Evolutionary conservation across 179 eudicot species (phyloP).

Genomic region (Silene noctiflora): DNA sequence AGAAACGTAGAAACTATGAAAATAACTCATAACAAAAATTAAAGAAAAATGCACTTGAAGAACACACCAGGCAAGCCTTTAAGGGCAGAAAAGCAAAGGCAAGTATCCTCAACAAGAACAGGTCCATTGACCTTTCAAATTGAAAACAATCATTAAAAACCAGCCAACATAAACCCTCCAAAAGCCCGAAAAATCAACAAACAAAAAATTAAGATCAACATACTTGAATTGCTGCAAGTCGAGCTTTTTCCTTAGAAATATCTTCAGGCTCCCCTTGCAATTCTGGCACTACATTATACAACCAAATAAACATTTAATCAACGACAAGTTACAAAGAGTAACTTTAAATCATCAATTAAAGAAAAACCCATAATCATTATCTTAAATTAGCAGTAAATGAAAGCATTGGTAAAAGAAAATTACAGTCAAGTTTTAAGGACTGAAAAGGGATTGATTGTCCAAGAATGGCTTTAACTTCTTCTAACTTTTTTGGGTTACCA

Average conservation of each 20-base stretch:
- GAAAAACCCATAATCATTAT: no score
- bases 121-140: conserved; percentile 79
- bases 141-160: not conserved
- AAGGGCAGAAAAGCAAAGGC: conserved; percentile 88
- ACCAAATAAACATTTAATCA: not conserved
- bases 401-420: not conserved
- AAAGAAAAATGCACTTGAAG: not conserved
- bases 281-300: conserved; percentile 65
- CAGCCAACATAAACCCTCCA: not conserved
- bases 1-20: no score
- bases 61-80: conserved; percentile 86
- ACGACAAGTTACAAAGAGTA: no score
- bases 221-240: conserved; percentile 84
- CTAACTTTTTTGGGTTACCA: conserved; percentile 84
- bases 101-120: conserved; percentile 92
- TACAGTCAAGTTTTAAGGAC: conserved; percentile 83
- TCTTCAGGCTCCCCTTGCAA: conserved; percentile 97
- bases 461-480: conserved; percentile 79
- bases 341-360: no score
- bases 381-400: no score
- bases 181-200: not conserved
- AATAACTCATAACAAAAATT: not conserved
- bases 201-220: not conserved
- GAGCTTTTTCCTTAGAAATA: conserved; percentile 89
- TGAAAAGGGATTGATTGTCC: conserved; percentile 82